Evolutionary conservation across 2,329 filamentous ascomycete species (phyloP).

Genomic region (Xylariaceae sp.): DNA sequence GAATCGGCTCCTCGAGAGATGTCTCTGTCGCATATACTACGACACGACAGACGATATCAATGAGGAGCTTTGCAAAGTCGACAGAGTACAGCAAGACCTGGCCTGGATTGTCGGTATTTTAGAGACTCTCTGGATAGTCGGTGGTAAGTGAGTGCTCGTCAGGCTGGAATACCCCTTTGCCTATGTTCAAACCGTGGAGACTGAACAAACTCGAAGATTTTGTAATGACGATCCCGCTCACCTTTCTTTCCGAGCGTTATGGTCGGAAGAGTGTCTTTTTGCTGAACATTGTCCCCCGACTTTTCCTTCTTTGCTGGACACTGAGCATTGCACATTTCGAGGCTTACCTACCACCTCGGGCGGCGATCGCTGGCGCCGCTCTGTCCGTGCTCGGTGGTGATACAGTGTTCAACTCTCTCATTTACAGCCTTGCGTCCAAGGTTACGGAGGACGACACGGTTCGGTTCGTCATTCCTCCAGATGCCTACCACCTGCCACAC

Average conservation of each 20-base stretch:
- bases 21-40: conserved; percentile 48
- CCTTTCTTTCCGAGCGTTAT: conserved; percentile 40
- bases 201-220: too few relatives aligned
- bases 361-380: conserved; percentile 36
- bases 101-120: conserved; percentile 48
- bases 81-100: conserved; percentile 44
- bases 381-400: conserved; percentile 44
- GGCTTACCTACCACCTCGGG: conserved; percentile 32
- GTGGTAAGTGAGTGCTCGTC: conserved; percentile 31
- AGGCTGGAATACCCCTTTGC: not conserved
- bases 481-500: not conserved
- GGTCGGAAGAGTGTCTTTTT: conserved; percentile 37
- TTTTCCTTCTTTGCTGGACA: conserved; percentile 37
- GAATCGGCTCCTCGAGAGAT: conserved; percentile 41
- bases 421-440: conserved; percentile 40
- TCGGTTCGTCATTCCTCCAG: conserved; percentile 21
- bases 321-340: conserved; percentile 36
- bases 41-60: conserved; percentile 35
- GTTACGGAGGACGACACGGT: conserved; percentile 39
- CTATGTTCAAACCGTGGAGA: not conserved
- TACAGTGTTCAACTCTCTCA: conserved; percentile 46
- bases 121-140: conserved; percentile 45
- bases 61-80: conserved; percentile 50
- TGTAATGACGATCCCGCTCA: conserved; percentile 43
- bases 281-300: conserved; percentile 39